phyloP scores from a whole-genome alignment of 2,329 filamentous ascomycete genomes.

The Bipolaris victoriae region DNA sequence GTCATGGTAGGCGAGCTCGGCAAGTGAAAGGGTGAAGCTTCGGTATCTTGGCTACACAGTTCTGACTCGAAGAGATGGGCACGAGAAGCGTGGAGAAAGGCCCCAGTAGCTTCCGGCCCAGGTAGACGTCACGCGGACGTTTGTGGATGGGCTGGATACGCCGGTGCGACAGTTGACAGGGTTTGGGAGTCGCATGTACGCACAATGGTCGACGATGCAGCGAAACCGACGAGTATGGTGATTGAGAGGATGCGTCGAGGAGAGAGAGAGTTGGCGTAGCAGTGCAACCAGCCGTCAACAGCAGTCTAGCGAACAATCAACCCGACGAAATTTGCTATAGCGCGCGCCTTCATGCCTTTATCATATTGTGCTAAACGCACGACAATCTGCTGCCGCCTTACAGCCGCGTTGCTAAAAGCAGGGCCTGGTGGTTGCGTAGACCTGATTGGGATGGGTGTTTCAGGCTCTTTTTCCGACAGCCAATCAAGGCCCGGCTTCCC shows the following conservation, averaged over 20 bases:
- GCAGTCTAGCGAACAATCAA: conserved; percentile 20
- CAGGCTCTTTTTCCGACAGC: conserved; percentile 18
- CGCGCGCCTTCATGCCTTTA: conserved; percentile 31
- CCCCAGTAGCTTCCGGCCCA: conserved; percentile 27
- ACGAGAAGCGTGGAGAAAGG: conserved; percentile 36
- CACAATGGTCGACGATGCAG: background rate
- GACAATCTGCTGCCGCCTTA: conserved; percentile 7
- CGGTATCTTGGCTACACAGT: conserved; percentile 30
- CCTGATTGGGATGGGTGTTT: conserved; percentile 34
- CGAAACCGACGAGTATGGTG: conserved; percentile 14
- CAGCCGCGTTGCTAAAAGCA: conserved; percentile 5
- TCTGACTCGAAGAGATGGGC: conserved; percentile 28
- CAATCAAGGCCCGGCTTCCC: conserved; percentile 26
- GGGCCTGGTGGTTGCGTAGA: conserved; percentile 19
- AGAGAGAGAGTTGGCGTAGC: conserved; percentile 31
- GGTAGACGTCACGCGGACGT: conserved; percentile 33
- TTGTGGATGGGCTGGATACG: conserved; percentile 35
- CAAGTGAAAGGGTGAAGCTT: conserved; percentile 56
- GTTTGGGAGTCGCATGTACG: conserved; percentile 23
- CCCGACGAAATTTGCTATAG: conserved; percentile 26
- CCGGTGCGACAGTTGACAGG: conserved; percentile 39
- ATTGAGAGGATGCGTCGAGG: conserved; percentile 25
- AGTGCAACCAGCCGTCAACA: conserved; percentile 5
- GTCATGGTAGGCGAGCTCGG: conserved; percentile 82
- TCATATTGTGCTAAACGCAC: conserved; percentile 26